phyloP scores from a whole-genome alignment of 352 stramenopile genomes.

The Pythium folliculosum region DNA sequence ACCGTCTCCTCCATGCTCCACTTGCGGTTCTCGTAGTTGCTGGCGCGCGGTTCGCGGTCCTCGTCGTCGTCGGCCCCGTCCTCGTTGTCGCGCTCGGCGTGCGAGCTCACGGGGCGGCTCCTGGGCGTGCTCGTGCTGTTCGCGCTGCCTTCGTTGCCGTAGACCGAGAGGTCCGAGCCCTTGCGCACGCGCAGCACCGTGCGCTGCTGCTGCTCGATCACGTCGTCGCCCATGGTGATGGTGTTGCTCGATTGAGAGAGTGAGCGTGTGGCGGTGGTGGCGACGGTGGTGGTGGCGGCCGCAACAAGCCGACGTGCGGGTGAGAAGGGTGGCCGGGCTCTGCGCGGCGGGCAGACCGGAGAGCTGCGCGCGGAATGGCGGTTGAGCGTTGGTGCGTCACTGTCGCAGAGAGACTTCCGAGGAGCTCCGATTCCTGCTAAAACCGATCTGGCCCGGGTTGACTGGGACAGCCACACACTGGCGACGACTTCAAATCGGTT shows the following conservation, averaged over 20 bases:
- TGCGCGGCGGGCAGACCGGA: background rate
- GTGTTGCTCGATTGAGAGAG: background rate
- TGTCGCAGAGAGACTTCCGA: constrained; percentile 13
- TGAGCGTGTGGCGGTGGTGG: background rate
- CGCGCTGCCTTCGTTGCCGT: constrained; percentile 39
- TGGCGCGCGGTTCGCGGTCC: constrained; percentile 9
- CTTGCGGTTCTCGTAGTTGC: constrained; percentile 84
- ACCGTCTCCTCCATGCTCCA: constrained; percentile 85
- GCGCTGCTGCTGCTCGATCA: constrained; percentile 42
- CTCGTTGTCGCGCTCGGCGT: constrained; percentile 6
- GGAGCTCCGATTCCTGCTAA: constrained; percentile 15
- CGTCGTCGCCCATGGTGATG: constrained; percentile 24
- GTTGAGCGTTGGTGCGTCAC: constrained; percentile 11
- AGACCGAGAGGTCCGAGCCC: constrained; percentile 60
- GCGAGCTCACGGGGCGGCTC: background rate
- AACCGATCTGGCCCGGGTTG: constrained; percentile 5
- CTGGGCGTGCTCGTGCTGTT: background rate
- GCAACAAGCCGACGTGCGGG: background rate
- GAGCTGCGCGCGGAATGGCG: background rate
- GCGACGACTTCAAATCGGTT: background rate
- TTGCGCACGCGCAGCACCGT: constrained; percentile 55
- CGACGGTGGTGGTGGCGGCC: background rate
- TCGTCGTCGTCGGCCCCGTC: background rate
- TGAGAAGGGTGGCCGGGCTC: background rate
- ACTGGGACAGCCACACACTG: background rate